A percentile compares a stretch with the other conserved stretches of the same genome.
Evolutionary conservation across 2,329 filamentous ascomycete genomes (phyloP).

Genomic region (Coniosporium tulheliwenetii): DNA sequence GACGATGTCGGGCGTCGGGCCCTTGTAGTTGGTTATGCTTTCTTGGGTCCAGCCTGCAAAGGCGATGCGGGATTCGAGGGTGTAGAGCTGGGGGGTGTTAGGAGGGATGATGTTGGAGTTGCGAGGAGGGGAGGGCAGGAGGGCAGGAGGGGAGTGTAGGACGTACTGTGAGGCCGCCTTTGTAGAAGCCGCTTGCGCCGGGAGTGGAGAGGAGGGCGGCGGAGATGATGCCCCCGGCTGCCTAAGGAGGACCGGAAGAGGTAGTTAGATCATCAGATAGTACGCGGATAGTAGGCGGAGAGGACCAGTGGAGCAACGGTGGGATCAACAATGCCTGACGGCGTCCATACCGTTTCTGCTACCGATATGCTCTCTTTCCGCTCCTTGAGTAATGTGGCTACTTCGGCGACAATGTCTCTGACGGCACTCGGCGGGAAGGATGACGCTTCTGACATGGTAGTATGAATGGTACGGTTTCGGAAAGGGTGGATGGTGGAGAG

Average conservation of each 20-base stretch:
- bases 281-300: not conserved
- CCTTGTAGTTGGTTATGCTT: slow-evolving; percentile 36
- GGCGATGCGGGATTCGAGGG: slow-evolving; percentile 39
- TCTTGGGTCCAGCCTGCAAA: slow-evolving; percentile 46
- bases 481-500: too few relatives aligned
- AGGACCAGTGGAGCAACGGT: not conserved
- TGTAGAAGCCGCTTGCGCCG: slow-evolving; percentile 42
- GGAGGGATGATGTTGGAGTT: not conserved
- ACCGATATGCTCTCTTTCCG: slow-evolving; percentile 42
- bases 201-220: slow-evolving; percentile 41
- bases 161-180: slow-evolving; percentile 41
- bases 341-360: slow-evolving; percentile 41
- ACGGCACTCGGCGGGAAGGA: slow-evolving; percentile 27
- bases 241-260: slow-evolving; percentile 17
- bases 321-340: not conserved
- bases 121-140: not conserved
- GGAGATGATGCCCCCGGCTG: slow-evolving; percentile 46
- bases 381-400: slow-evolving; percentile 36
- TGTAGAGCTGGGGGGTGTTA: slow-evolving; percentile 29
- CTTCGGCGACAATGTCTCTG: slow-evolving; percentile 28
- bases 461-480: too few relatives aligned
- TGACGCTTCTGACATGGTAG: not conserved
- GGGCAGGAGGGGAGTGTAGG: not conserved
- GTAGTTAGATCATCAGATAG: not conserved
- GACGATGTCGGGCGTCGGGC: slow-evolving; percentile 44